Percentiles rank a stretch among this genome's conserved stretches.
Evolutionary conservation across 257 asterid species (phyloP).

Genomic region (Nicotiana obtusifolia): DNA sequence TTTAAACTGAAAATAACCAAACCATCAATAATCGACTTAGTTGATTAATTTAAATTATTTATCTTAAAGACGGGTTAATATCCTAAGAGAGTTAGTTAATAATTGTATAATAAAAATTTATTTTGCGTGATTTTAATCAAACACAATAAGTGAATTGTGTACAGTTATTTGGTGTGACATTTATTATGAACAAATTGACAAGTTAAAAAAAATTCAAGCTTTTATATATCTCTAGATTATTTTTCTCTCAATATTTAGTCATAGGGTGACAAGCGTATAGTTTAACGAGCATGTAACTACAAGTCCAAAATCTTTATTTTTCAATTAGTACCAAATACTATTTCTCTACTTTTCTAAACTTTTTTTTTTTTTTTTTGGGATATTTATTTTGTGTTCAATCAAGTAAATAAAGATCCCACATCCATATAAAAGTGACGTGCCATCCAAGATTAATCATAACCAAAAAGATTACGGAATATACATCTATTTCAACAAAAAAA

Average conservation of each 20-base stretch:
- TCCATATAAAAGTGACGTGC: not conserved
- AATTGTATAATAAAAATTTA: not conserved
- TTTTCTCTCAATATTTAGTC: not conserved
- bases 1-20: not conserved
- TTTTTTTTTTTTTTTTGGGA: not conserved
- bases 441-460: not conserved
- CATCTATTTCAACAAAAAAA: not conserved
- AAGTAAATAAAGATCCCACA: not conserved
- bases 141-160: not conserved
- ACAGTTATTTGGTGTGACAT: too few relatives aligned
- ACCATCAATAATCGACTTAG: not conserved
- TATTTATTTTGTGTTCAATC: not conserved
- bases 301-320: not conserved
- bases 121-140: not conserved
- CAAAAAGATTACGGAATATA: not conserved
- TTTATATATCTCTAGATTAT: not conserved
- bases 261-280: not conserved
- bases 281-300: not conserved
- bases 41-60: not conserved
- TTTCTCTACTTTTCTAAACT: not conserved
- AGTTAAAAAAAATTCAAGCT: too few relatives aligned
- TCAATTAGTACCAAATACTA: not conserved
- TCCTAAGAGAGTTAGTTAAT: not conserved
- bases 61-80: not conserved
- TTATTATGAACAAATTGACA: not conserved